Conservation (phyloP, 1,284 basidiomycete species). For the Ceratobasidium sp. region DNA sequence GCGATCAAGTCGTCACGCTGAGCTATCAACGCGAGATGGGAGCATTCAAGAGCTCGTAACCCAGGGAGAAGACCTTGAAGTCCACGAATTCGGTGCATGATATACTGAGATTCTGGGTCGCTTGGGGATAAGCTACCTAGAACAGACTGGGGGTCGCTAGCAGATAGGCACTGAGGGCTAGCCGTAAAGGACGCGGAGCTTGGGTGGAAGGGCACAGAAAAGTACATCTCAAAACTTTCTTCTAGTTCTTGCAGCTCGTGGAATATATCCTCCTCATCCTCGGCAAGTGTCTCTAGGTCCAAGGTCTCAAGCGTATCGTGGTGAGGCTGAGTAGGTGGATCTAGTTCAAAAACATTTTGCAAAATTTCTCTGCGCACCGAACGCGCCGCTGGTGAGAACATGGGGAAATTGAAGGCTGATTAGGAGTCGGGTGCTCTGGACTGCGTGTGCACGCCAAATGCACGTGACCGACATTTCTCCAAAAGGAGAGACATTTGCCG, state of each 20-base stretch:
- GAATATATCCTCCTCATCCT: background rate
- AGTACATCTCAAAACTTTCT: conserved; percentile 2
- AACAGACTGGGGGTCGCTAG: background rate
- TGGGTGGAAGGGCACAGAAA: background rate
- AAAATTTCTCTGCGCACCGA: too few relatives aligned
- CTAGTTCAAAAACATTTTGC: too few relatives aligned
- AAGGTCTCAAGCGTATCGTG: too few relatives aligned
- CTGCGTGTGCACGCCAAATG: too few relatives aligned
- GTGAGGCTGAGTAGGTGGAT: too few relatives aligned
- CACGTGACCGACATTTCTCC: too few relatives aligned
- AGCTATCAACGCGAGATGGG: background rate
- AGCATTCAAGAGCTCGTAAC: background rate
- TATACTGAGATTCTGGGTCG: background rate
- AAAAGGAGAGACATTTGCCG: too few relatives aligned
- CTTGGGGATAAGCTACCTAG: background rate
- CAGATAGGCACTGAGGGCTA: background rate
- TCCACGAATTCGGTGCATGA: background rate
- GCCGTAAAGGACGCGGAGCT: background rate
- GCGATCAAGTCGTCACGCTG: background rate
- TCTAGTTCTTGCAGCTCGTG: conserved; percentile 3
- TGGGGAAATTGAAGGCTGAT: too few relatives aligned
- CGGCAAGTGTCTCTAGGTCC: too few relatives aligned
- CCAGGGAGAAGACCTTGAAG: background rate
- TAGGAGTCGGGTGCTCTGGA: too few relatives aligned
- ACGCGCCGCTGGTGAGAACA: too few relatives aligned